These are phyloP conservation scores for Hura crepitans DNA, from an alignment of 441 rosid genomes.

Conservation along the genomic window DNA sequence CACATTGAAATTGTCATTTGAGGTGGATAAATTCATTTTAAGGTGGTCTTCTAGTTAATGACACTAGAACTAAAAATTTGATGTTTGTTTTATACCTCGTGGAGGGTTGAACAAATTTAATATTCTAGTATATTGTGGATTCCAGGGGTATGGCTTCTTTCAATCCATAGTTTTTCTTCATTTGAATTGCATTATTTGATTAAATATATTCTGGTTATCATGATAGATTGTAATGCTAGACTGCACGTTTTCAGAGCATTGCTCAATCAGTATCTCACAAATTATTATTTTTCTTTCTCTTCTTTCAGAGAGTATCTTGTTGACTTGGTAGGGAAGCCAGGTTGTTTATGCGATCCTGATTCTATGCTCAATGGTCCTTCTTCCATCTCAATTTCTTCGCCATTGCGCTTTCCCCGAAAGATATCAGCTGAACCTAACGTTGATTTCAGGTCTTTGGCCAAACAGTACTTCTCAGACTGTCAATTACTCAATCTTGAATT, in stretches of 20 bases:
- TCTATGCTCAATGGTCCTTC: constrained; percentile 95
- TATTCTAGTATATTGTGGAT: background rate
- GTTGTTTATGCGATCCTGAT: constrained; percentile 80
- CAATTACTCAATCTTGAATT: constrained; percentile 76
- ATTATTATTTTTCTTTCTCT: constrained; percentile 19
- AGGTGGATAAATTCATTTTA: background rate
- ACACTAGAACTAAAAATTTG: background rate
- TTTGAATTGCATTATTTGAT: background rate
- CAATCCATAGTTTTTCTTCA: background rate
- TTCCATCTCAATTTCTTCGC: constrained; percentile 87
- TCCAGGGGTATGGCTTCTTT: background rate
- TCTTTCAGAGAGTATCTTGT: constrained; percentile 87
- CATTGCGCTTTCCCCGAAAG: constrained; percentile 83
- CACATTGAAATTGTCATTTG: background rate
- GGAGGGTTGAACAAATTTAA: constrained; percentile 12
- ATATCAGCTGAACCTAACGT: constrained; percentile 55
- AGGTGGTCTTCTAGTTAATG: background rate
- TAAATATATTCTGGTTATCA: background rate
- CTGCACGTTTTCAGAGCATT: constrained; percentile 8
- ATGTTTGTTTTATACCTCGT: background rate
- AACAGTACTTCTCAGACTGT: constrained; percentile 78
- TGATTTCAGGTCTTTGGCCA: constrained; percentile 80
- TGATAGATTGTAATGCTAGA: background rate
- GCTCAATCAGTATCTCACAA: constrained; percentile 18
- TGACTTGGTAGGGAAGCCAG: constrained; percentile 91